Percentiles rank a stretch among this genome's conserved stretches.
Evolutionary conservation across 768 basidiomycete species (phyloP).

Genomic region (Suillus alpinus): DNA sequence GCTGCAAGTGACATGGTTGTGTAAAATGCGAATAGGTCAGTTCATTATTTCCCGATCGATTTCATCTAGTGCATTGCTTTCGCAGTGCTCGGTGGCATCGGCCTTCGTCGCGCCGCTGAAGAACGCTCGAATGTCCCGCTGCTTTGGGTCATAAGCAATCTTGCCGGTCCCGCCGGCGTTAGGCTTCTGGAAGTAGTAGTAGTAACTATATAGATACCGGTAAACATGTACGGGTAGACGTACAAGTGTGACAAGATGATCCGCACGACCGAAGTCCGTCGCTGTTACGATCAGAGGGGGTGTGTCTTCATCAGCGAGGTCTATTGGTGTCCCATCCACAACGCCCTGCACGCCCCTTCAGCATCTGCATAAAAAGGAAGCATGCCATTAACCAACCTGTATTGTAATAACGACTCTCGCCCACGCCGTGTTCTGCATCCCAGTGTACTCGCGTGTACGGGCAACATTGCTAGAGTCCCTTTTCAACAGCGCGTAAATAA

Average conservation of each 20-base stretch:
- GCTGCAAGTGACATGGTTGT: background rate
- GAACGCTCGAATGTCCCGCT: conserved; percentile 73
- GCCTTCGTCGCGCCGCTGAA: conserved; percentile 43
- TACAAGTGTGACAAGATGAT: conserved; percentile 58
- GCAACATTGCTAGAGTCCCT: conserved; percentile 34
- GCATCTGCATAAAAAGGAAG: background rate
- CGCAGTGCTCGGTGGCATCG: conserved; percentile 10
- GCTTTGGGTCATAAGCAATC: conserved; percentile 67
- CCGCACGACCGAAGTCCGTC: conserved; percentile 50
- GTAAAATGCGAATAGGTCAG: background rate
- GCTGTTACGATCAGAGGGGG: conserved; percentile 43
- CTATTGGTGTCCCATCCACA: conserved; percentile 19
- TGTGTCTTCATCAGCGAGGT: conserved; percentile 20
- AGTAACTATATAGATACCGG: background rate
- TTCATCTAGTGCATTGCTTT: conserved; percentile 30
- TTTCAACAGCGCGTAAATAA: conserved; percentile 50
- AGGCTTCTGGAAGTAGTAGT: conserved; percentile 43
- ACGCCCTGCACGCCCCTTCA: conserved; percentile 24
- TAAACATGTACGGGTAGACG: conserved; percentile 20
- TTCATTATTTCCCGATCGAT: conserved; percentile 5
- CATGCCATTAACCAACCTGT: conserved; percentile 33
- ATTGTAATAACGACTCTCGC: conserved; percentile 50
- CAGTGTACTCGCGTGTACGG: conserved; percentile 36
- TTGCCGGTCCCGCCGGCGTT: conserved; percentile 79
- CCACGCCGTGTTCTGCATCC: conserved; percentile 72